Evolutionary conservation across 2,329 filamentous ascomycete genomes (phyloP).

Genomic region (Hymenoscyphus occultus): DNA sequence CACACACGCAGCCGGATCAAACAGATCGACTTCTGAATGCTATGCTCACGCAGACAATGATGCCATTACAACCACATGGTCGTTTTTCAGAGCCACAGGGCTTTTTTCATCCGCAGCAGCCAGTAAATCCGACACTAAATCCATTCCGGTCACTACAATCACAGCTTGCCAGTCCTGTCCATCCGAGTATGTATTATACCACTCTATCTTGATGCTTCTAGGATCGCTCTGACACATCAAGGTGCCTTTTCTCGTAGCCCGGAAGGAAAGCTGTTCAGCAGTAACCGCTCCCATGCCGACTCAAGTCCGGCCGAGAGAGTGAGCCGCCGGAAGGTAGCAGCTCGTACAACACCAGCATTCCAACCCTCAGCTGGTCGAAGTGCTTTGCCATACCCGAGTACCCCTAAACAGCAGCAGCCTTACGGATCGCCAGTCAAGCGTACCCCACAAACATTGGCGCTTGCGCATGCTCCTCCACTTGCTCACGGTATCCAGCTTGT

Average conservation of each 20-base stretch:
- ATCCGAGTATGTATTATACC: slow-evolving; percentile 27
- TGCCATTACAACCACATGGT: slow-evolving; percentile 13
- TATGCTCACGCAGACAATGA: slow-evolving; percentile 26
- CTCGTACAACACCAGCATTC: slow-evolving; percentile 12
- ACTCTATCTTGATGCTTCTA: neutral
- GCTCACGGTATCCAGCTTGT: slow-evolving; percentile 55
- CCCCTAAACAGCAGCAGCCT: slow-evolving; percentile 17
- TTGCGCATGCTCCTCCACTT: slow-evolving; percentile 33
- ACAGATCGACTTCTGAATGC: slow-evolving; percentile 26
- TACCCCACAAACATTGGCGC: slow-evolving; percentile 18
- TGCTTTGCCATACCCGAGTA: slow-evolving; percentile 11
- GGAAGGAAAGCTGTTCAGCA: slow-evolving; percentile 9
- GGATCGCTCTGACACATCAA: slow-evolving; percentile 23
- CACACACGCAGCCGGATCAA: slow-evolving; percentile 17
- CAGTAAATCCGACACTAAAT: slow-evolving; percentile 17
- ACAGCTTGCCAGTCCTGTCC: slow-evolving; percentile 33
- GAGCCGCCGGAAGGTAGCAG: slow-evolving; percentile 26
- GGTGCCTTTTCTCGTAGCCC: slow-evolving; percentile 26
- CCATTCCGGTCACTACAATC: slow-evolving; percentile 29
- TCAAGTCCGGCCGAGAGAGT: slow-evolving; percentile 34
- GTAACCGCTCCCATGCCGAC: slow-evolving; percentile 25
- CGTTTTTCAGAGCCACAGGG: slow-evolving; percentile 12
- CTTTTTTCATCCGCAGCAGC: slow-evolving; percentile 20
- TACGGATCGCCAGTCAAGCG: neutral
- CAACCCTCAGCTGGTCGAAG: slow-evolving; percentile 2